Percentiles rank a stretch among this genome's conserved stretches.
phyloP scores from a whole-genome alignment of 306 rosid species.

The Mucuna pruriens region DNA sequence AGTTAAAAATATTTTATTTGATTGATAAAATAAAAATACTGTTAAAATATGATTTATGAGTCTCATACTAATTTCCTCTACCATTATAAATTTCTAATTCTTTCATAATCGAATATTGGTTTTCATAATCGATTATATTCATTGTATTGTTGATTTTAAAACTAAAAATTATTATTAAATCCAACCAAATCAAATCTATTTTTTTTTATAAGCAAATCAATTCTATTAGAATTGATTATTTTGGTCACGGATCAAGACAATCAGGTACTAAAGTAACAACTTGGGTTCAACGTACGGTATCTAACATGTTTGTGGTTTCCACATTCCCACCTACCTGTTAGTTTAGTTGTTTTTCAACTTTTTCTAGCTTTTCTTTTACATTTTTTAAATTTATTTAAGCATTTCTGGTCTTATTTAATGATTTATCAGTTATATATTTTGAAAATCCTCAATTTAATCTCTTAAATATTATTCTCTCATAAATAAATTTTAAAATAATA shows the following conservation, averaged over 20 bases:
- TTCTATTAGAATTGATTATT: neutral
- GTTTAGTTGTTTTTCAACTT: neutral
- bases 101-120: neutral
- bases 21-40: neutral
- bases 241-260: neutral
- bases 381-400: neutral
- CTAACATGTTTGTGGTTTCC: neutral
- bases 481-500: too few species aligned
- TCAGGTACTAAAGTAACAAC: neutral
- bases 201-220: too few species aligned
- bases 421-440: too few species aligned
- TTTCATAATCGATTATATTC: neutral
- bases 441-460: too few species aligned
- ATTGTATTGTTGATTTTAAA: neutral
- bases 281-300: neutral
- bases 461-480: too few species aligned
- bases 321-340: neutral
- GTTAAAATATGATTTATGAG: neutral
- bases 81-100: neutral
- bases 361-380: neutral
- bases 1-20: neutral
- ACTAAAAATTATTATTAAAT: neutral
- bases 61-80: neutral
- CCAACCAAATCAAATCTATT: neutral
- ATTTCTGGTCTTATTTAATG: neutral